Conservation (phyloP, 2,329 filamentous ascomycete species). For the Aureobasidium sp. region DNA sequence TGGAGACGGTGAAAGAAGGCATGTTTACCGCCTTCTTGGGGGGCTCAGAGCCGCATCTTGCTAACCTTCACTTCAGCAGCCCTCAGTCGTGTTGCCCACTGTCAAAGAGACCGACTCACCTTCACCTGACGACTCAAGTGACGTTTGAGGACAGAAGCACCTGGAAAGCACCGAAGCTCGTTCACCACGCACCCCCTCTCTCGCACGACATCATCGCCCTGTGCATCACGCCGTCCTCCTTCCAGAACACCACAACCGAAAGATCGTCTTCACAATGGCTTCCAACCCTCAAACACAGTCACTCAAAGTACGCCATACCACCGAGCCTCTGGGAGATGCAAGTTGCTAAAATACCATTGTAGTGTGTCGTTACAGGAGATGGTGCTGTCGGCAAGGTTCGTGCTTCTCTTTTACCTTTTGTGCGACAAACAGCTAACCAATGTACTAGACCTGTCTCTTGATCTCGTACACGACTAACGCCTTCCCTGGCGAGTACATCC, state of each 20-base stretch:
- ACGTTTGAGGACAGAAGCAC: neutral
- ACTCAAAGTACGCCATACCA: conserved; percentile 58
- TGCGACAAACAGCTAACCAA: conserved; percentile 17
- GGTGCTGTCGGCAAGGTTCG: conserved; percentile 97
- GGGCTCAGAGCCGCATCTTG: neutral
- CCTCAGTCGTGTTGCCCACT: neutral
- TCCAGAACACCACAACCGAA: neutral
- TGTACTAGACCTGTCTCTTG: conserved; percentile 79
- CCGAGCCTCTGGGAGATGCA: neutral
- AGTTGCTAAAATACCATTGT: conserved; percentile 18
- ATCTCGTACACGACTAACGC: conserved; percentile 99
- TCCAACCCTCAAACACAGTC: conserved; percentile 80
- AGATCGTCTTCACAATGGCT: conserved; percentile 44
- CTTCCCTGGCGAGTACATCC: conserved; percentile 99
- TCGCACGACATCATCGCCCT: conserved; percentile 6
- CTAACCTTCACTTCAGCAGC: conserved; percentile 5
- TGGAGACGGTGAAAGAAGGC: conserved; percentile 9
- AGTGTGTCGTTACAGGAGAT: conserved; percentile 98
- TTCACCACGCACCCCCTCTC: neutral
- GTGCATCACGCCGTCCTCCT: neutral
- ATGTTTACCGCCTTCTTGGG: conserved; percentile 10
- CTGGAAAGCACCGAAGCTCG: neutral
- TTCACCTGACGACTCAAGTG: neutral
- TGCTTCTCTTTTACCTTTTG: conserved; percentile 14
- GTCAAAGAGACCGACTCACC: neutral